phyloP scores from a whole-genome alignment of 176 grass and related monocot genomes.

The Oryza glumipatula region DNA sequence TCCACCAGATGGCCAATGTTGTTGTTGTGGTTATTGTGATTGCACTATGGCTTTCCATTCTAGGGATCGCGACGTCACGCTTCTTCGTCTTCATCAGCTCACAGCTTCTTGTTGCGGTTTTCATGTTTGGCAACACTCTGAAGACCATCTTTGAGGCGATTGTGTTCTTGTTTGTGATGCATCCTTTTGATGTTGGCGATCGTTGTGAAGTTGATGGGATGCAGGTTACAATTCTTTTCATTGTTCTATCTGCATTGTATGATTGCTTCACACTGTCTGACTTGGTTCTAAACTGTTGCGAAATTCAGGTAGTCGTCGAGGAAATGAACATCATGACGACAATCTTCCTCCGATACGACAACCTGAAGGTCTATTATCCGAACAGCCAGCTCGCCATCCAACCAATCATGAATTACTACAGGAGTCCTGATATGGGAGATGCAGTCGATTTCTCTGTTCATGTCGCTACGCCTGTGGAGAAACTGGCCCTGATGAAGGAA shows the following conservation, averaged over 20 bases:
- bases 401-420: conserved; percentile 85
- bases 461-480: conserved; percentile 79
- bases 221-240: conserved; percentile 50
- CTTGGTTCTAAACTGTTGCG: conserved; percentile 17
- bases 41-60: conserved; percentile 81
- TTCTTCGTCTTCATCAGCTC: conserved; percentile 88
- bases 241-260: not conserved
- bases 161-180: conserved; percentile 89
- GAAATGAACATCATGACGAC: conserved; percentile 99
- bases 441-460: conserved; percentile 75
- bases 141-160: conserved; percentile 91
- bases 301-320: conserved; percentile 80
- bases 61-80: conserved; percentile 71
- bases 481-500: conserved; percentile 88
- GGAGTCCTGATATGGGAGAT: conserved; percentile 97
- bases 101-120: conserved; percentile 73
- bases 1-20: conserved; percentile 92
- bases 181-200: conserved; percentile 95
- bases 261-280: not conserved
- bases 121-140: conserved; percentile 94
- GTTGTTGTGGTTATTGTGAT: conserved; percentile 69
- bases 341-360: conserved; percentile 90
- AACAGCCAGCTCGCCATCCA: conserved; percentile 72
- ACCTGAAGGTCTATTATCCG: conserved; percentile 85
- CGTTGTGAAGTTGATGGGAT: conserved; percentile 80